Percentiles rank a stretch among this genome's conserved stretches.
These are phyloP conservation scores for Kingdonia uniflora DNA, from an alignment of 164 flowering plant genomes.

Conservation along the genomic window DNA sequence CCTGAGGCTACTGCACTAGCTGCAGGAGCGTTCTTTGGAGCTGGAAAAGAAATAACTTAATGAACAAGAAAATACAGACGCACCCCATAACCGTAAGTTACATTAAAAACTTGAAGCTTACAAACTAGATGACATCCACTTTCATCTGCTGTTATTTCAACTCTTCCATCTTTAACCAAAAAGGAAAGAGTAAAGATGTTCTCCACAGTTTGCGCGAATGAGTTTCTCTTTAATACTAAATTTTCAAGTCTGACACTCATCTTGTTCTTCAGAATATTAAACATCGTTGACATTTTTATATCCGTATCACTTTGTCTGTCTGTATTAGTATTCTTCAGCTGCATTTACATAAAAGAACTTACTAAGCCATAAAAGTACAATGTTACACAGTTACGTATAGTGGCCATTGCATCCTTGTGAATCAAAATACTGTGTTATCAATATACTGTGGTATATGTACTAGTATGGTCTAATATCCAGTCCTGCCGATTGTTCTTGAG, in stretches of 20 bases:
- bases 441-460: no score
- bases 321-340: background rate
- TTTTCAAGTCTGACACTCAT: background rate
- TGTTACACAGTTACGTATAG: no score
- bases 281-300: background rate
- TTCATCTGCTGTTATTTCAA: background rate
- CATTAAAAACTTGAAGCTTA: background rate
- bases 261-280: background rate
- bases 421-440: no score
- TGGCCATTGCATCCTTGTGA: no score
- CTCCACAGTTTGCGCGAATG: background rate
- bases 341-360: background rate
- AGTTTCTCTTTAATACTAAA: background rate
- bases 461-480: no score
- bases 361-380: background rate
- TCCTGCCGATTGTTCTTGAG: no score
- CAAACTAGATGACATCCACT: background rate
- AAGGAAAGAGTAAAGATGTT: conserved; percentile 1
- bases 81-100: background rate
- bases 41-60: background rate
- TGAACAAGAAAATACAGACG: background rate
- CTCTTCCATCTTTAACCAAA: background rate
- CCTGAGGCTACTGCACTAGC: background rate
- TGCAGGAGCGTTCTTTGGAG: background rate
- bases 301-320: background rate